Evolutionary conservation across 2,329 filamentous ascomycete genomes (phyloP), one percentile per base, ranked within the genome.

Genomic region (Metarhizium album): DNA sequence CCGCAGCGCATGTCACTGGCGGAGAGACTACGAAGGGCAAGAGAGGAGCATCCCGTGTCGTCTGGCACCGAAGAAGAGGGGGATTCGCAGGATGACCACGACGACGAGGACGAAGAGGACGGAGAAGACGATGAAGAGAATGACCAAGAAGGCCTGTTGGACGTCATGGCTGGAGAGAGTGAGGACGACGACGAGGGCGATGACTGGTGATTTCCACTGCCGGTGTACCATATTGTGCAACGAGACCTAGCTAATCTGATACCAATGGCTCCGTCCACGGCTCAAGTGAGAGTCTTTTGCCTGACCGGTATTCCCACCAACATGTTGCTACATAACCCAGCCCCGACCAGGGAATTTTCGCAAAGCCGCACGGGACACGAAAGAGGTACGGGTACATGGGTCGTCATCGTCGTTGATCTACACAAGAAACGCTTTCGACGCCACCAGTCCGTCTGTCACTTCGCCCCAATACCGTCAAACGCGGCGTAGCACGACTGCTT

Each of bases 151-250:
- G 64, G 57, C 1, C 57, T 67, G 24, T 53, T 68, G 6, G 58
- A 62, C 43, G 55, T 56, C 18, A 65, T 68, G 63, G 67, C 67
- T 0, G 64, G 61, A 2, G 67, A 68, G 31, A 60, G n/a, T 4
- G 38, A 62, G 1, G 62, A 63, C 2, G 60, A 59, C 7, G 59
- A 59, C n/a, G 59, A 55, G 2, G 59, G 62, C 0, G 50, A 53
- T 11, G 53, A 51, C 3, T 43, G 40, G 40, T 43, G 14, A 35
- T 35, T 4, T 13, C 33, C 27, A 11, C 27, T 9, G 27, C 27
- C 27, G 11, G 7, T 29, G 27, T 29, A 29, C 27, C 27, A 29
- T 29, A 29, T 29, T n/a, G n/a, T n/a, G n/a, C n/a, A n/a, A n/a
- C n/a, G n/a, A n/a, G n/a, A n/a, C n/a, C 27, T 9, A 29, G 27